A percentile compares a stretch with the other conserved stretches of the same genome.
phyloP scores from a whole-genome alignment of 257 asterid genomes.

The Capsicum rhomboideum region DNA sequence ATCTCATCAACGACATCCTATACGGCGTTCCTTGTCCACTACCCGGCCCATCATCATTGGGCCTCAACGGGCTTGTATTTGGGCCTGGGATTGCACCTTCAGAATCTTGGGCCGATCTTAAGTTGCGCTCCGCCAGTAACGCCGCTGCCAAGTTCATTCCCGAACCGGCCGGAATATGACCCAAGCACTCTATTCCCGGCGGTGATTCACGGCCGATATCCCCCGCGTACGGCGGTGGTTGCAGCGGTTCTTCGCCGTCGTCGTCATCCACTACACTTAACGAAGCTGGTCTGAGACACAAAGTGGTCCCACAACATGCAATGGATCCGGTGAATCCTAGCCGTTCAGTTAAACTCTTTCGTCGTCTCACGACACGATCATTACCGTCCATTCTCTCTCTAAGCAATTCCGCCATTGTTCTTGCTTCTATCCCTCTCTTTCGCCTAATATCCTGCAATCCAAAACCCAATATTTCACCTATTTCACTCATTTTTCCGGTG shows the following conservation, averaged over 20 bases:
- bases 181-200: conserved; percentile 26
- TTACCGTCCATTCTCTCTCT: conserved; percentile 55
- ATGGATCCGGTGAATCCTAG: conserved; percentile 51
- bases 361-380: conserved; percentile 34
- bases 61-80: conserved; percentile 9
- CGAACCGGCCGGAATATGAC: conserved; percentile 13
- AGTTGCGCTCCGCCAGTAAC: conserved; percentile 68
- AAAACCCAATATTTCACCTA: conserved; percentile 39
- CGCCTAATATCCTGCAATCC: conserved; percentile 44
- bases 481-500: conserved; percentile 14
- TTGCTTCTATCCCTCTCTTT: conserved; percentile 30
- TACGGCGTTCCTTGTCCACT: conserved; percentile 30
- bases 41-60: background rate
- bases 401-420: conserved; percentile 33
- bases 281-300: conserved; percentile 43
- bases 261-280: conserved; percentile 28
- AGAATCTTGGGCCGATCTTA: conserved; percentile 48
- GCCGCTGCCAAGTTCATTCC: conserved; percentile 89
- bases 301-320: conserved; percentile 53
- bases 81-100: background rate
- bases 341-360: conserved; percentile 60
- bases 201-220: background rate
- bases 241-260: conserved; percentile 6
- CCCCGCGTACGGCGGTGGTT: conserved; percentile 8
- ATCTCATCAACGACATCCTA: conserved; percentile 75